Base-by-base conservation (phyloP, 2,329 filamentous ascomycete species). In the Chaetomium olivaceum region DNA sequence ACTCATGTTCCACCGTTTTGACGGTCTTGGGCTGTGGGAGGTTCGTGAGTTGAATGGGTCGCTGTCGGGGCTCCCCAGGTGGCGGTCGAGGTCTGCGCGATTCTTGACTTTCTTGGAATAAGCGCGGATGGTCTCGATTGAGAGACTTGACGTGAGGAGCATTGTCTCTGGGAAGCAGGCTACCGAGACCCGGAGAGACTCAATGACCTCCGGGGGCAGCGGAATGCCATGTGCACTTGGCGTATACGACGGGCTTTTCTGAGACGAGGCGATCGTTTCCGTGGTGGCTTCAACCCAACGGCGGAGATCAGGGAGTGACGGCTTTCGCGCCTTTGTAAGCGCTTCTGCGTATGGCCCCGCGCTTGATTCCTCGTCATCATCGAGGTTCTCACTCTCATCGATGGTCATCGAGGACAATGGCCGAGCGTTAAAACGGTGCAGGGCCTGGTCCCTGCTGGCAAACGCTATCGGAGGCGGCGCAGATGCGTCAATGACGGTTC, bases 81-180 rank as follows among this genome's bases (percentile, higher is more conserved):
- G 39, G 16, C 31, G 39, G 14, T 51, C 51, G 3, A 67, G 19
- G 19, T 65, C 14, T 25, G 63, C 62, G 14, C 70, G 76, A n/a
- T 82, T 83, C 57, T 79, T 80, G 48, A 85, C 73, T 70, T 85
- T 86, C 60, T 79, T 83, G 0, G 84, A 82, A 69, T 86, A 86
- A 31, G 80, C 74, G 19, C 85, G 83, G 64, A 88, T 85, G 0
- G 82, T 86, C 73, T 87, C 85, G 58, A 87, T 78, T 0, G 85
- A 82, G 4, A 87, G 76, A 70, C 82, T 86, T 0, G 80, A 82
- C 5, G 84, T 82, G 12, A 83, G 76, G 1, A 87, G 80, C 81
- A 87, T 85, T 1, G 84, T 86, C 69, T 86, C 84, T 0, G 85
- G 85, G 68, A 88, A 88, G 69, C 83, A 86, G 5, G 80, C 76